Base-by-base conservation (phyloP, 148 eudicot genomes). In the Agrostemma githago region DNA sequence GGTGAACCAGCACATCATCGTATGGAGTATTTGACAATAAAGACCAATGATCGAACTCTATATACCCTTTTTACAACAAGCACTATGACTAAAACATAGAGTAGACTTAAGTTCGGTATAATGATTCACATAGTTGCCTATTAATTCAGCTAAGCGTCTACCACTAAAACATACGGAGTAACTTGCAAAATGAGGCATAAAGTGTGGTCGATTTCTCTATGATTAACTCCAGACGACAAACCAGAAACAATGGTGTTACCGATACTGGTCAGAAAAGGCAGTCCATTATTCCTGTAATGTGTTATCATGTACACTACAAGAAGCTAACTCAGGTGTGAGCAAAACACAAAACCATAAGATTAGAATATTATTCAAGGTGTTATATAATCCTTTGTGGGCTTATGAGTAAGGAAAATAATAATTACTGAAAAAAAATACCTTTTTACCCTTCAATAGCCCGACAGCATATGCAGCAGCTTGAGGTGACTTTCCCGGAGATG, bases 381-480 rank as follows among this genome's bases (percentile, higher is more conserved):
- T 64, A 38, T 37, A 26, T 3, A 66, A 14, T 53, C 57, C 19
- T 74, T 21, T 19, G 38, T 44, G 14, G 26, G 37, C n/a, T 51
- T 51, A 21, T 26, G 3, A 40, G 40, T 14, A 59, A 58, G 6
- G 6, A n/a, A 65, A 42, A 66, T 10, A 39, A 71, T n/a, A 16
- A 38, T 19, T 10, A 0, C 5, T 5, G 8, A 16, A 10, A 58
- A 3, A 61, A 81, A 66, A 59, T 81, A 90, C 99, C 99, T 89
- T 87, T 64, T 86, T 84, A 53, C 85, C 96, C 41, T 42, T 72
- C 69, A 95, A 87, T 63, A 89, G 77, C 74, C 92, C 99, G 82
- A 89, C 86, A 60, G 91, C 91, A 80, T 85, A 87, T 76, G 86
- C 84, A 63, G 84, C 74, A 74, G 68, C 66, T 46, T 21, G 75